A percentile compares a stretch with the other conserved stretches of the same genome.
These are phyloP conservation scores for Rhizoclosmatium sp. DNA, from an alignment of 192 early-diverging fungal species.

Conservation along the genomic window DNA sequence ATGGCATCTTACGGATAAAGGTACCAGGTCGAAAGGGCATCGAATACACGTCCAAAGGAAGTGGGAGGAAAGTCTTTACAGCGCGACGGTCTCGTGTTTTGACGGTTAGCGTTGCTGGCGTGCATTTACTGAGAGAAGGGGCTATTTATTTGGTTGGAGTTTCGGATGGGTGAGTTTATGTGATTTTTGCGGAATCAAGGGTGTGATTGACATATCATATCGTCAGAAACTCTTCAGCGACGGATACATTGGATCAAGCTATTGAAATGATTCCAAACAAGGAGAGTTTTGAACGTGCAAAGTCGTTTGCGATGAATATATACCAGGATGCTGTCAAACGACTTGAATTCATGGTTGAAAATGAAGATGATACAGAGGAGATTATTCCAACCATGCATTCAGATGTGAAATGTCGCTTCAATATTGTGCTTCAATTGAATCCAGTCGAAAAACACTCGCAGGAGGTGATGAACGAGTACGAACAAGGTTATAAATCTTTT, in stretches of 20 bases:
- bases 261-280: not conserved
- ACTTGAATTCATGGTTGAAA: not conserved
- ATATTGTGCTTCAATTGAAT: conserved; percentile 8
- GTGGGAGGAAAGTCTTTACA: not conserved
- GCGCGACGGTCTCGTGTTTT: not conserved
- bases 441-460: not conserved
- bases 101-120: not conserved
- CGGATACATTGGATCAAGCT: not conserved
- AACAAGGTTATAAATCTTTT: too few species aligned
- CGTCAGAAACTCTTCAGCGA: conserved; percentile 7
- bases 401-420: conserved; percentile 21
- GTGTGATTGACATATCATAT: not conserved
- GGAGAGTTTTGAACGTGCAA: not conserved
- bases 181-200: not conserved
- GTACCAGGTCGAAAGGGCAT: not conserved
- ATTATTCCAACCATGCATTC: not conserved
- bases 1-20: conserved; percentile 5
- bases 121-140: not conserved
- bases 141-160: not conserved
- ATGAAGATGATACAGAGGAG: not conserved
- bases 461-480: not conserved
- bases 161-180: not conserved
- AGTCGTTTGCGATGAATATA: not conserved
- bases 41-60: not conserved
- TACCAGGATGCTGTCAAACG: not conserved